phyloP scores from a whole-genome alignment of 345 rosid genomes.

The Citrus maxima region DNA sequence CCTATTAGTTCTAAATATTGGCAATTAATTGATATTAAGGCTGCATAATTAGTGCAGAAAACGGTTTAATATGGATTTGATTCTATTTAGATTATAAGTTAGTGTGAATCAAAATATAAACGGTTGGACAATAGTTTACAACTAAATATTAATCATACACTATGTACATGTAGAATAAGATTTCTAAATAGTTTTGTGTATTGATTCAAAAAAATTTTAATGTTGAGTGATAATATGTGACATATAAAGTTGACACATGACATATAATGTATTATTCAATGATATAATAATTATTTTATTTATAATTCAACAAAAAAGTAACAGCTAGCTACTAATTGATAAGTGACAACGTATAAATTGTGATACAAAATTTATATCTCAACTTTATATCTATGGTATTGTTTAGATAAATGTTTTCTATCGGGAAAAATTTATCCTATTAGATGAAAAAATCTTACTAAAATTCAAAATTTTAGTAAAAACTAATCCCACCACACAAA shows the following conservation, averaged over 20 bases:
- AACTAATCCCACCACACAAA: neutral
- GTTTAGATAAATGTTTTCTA: too few relatives aligned
- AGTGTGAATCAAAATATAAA: too few relatives aligned
- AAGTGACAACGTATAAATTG: neutral
- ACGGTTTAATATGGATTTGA: neutral
- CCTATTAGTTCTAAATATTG: neutral
- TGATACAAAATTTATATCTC: neutral
- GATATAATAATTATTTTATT: too few relatives aligned
- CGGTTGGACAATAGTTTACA: too few relatives aligned
- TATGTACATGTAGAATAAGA: too few relatives aligned
- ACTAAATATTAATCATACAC: neutral
- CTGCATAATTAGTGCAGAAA: neutral
- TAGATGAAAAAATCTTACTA: neutral
- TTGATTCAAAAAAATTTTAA: too few relatives aligned
- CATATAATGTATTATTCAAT: too few relatives aligned
- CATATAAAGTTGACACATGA: neutral
- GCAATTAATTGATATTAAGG: neutral
- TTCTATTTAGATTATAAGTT: too few relatives aligned
- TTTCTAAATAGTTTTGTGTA: too few relatives aligned
- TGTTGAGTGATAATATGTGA: neutral
- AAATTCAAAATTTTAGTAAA: too few relatives aligned
- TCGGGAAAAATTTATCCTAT: neutral
- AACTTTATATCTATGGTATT: too few relatives aligned
- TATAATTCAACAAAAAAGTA: too few relatives aligned
- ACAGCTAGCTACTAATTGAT: neutral